Percentiles rank a stretch among this genome's conserved stretches.
phyloP scores from a whole-genome alignment of 176 grass and related monocot species.

The Oryza punctata region DNA sequence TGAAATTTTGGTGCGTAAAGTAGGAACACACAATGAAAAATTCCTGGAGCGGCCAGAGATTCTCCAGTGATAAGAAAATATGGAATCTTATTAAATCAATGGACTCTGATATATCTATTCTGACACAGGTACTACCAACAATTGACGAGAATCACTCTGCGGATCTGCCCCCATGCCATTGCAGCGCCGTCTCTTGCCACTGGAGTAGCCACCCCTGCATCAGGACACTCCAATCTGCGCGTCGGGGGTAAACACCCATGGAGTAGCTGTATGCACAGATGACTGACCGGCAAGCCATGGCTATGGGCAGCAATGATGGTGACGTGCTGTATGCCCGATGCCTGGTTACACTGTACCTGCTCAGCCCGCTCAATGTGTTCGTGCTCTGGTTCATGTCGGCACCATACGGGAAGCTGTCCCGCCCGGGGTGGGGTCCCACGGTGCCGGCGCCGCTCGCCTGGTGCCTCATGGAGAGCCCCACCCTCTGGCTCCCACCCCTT shows the following conservation, averaged over 20 bases:
- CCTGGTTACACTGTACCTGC: conserved; percentile 58
- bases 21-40: no score
- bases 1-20: no score
- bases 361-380: conserved; percentile 60
- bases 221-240: no score
- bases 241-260: neutral
- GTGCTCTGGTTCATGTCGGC: conserved; percentile 61
- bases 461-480: conserved; percentile 86
- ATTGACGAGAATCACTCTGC: no score
- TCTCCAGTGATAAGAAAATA: no score
- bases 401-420: conserved; percentile 71
- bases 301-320: neutral
- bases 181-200: no score
- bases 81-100: no score
- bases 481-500: conserved; percentile 68
- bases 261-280: neutral
- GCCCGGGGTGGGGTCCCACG: conserved; percentile 58
- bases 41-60: no score
- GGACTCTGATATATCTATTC: no score
- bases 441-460: conserved; percentile 64
- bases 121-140: no score
- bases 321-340: conserved; percentile 44
- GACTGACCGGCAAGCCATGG: neutral
- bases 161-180: no score
- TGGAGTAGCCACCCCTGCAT: neutral